Percentiles rank a stretch among this genome's conserved stretches.
Conservation (phyloP, 768 basidiomycete species). For the Ephemerocybe angulata region DNA sequence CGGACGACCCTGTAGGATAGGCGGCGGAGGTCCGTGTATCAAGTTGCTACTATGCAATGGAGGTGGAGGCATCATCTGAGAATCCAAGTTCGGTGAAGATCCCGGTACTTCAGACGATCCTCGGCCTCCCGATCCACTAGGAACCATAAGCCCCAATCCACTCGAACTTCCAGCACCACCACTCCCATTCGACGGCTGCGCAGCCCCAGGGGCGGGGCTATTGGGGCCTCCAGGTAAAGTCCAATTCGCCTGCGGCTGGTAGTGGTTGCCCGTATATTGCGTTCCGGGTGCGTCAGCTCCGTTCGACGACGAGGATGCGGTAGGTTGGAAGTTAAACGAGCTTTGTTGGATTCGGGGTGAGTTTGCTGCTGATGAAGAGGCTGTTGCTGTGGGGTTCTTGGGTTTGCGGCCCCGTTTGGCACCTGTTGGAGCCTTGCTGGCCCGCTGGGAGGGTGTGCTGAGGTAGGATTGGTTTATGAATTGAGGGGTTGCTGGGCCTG, state of each 20-base stretch:
- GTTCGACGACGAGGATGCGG: background rate
- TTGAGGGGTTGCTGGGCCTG: background rate
- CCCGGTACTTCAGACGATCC: background rate
- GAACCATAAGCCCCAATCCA: background rate
- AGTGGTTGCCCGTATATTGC: constrained; percentile 4
- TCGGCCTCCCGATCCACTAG: background rate
- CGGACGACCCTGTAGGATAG: constrained; percentile 1
- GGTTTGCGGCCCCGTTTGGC: constrained; percentile 50
- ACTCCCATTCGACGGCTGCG: background rate
- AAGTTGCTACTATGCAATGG: background rate
- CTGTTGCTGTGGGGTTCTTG: constrained; percentile 28
- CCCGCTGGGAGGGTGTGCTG: background rate
- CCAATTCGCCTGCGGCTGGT: constrained; percentile 1
- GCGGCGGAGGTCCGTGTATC: background rate
- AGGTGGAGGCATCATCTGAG: background rate
- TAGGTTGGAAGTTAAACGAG: background rate
- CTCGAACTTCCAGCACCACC: background rate
- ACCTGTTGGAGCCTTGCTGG: constrained; percentile 20
- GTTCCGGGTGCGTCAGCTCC: no score
- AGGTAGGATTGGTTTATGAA: background rate
- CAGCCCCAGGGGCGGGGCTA: background rate
- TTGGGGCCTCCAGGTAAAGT: background rate
- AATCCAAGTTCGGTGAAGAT: background rate
- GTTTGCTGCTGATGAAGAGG: constrained; percentile 24
- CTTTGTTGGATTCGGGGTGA: constrained; percentile 23